Percentiles rank a stretch among this genome's conserved stretches.
These are phyloP conservation scores for Lachnellula arida DNA, from an alignment of 2,329 filamentous ascomycete species.

Conservation along the genomic window DNA sequence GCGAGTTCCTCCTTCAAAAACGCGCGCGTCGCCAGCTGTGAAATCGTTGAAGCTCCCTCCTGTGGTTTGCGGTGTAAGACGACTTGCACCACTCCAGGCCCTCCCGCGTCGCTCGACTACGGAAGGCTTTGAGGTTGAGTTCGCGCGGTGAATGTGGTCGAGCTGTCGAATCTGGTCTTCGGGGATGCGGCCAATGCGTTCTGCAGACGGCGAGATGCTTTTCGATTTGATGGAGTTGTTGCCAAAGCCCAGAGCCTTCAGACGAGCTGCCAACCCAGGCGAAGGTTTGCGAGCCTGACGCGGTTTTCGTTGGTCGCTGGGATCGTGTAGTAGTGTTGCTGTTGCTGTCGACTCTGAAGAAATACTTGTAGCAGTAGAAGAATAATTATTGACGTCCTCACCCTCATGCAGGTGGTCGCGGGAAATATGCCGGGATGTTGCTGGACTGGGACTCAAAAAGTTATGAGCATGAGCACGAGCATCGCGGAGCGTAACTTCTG, in stretches of 20 bases:
- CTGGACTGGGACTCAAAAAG: too few relatives aligned
- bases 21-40: slow-evolving; percentile 19
- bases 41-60: slow-evolving; percentile 25
- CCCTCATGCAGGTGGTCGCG: too few relatives aligned
- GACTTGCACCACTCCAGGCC: slow-evolving; percentile 64
- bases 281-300: slow-evolving; percentile 51
- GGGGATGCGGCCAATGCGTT: slow-evolving; percentile 62
- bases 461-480: too few relatives aligned
- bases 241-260: slow-evolving; percentile 61
- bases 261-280: slow-evolving; percentile 58
- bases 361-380: too few relatives aligned
- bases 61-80: slow-evolving; percentile 28
- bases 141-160: slow-evolving; percentile 60
- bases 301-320: slow-evolving; percentile 19
- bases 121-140: slow-evolving; percentile 38
- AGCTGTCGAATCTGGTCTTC: slow-evolving; percentile 66
- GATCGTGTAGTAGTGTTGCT: neutral
- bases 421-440: too few relatives aligned
- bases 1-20: slow-evolving; percentile 24
- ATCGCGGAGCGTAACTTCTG: too few relatives aligned
- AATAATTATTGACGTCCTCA: too few relatives aligned
- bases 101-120: slow-evolving; percentile 62
- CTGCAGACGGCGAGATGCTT: slow-evolving; percentile 30
- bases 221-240: slow-evolving; percentile 23
- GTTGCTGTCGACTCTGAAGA: too few relatives aligned